Percentiles rank a stretch among this genome's conserved stretches.
Conservation (phyloP, 176 grass and related monocot genomes). For the Aegilops tauschii region DNA sequence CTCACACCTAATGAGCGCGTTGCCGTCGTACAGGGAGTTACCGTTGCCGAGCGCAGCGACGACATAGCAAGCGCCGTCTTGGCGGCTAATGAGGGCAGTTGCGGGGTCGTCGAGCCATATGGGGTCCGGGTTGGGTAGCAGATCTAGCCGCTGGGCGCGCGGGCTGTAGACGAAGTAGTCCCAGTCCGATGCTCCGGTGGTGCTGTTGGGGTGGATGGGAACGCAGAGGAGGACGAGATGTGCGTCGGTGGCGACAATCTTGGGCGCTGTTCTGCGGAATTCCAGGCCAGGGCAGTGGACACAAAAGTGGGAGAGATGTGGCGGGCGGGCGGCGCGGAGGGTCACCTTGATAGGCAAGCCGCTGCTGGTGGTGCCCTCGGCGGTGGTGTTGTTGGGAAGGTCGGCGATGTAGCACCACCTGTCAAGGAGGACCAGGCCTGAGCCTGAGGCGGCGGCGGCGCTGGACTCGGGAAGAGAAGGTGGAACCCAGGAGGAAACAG, state of each 20-base stretch:
- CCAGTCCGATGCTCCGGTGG: background rate
- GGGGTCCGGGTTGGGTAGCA: background rate
- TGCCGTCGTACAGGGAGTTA: background rate
- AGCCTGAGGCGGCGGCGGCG: background rate
- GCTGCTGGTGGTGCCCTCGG: background rate
- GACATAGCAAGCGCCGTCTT: background rate
- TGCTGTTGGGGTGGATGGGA: background rate
- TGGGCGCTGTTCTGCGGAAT: background rate
- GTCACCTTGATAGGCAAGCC: background rate
- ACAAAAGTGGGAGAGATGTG: background rate
- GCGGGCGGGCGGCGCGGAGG: conserved; percentile 8
- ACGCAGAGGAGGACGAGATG: conserved; percentile 25
- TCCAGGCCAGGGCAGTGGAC: conserved; percentile 18
- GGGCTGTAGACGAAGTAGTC: conserved; percentile 32
- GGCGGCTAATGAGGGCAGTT: conserved; percentile 6
- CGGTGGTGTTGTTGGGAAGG: conserved; percentile 12
- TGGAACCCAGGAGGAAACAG: background rate
- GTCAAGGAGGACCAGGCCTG: background rate
- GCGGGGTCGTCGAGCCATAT: background rate
- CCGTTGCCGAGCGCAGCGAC: background rate
- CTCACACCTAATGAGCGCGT: background rate
- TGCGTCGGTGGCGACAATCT: conserved; percentile 4
- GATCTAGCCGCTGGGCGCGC: background rate
- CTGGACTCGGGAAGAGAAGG: background rate
- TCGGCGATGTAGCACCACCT: conserved; percentile 11